Base-by-base conservation (phyloP, 208 protist genomes). In the Strigomonas galati region DNA sequence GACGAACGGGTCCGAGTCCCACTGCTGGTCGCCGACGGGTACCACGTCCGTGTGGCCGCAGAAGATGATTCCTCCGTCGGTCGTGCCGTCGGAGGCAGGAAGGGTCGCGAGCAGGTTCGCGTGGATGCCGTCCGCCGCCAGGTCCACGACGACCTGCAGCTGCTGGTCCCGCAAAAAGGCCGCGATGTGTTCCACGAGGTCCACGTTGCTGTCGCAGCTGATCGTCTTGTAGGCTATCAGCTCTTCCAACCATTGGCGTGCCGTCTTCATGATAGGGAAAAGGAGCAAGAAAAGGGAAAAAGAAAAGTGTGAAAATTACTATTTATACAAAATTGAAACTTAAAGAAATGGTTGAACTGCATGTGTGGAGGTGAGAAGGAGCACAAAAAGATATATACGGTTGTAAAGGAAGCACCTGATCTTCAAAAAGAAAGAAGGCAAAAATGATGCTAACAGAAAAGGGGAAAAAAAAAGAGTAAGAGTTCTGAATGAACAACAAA, bases 31-130 rank as follows among this genome's bases (percentile, higher is more conserved):
- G 40, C 78, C 76, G 61, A 88, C 81, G 19, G 85, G 78, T 55
- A 92, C 85, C 44, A 92, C 81, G 58, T 92, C 81, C 7, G 74
- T 88, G 72, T 87, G 76, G 23, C 81, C 84, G 19, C 69, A 82
- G 32, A 85, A 32, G 44, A 83, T 78, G 48, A 87, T 72, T 56
- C 84, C 75, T 69, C 81, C 76, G 14, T 80, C 67, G 55, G 71
- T 77, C 46, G 66, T 59, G 60, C 81, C 82, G 44, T 74, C 71
- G 5, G 54, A 54, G 1, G 64, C 76, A 0, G 81, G 79, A 48
- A 91, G 69, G 57, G 81, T 88, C 17, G 80, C 81, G 52, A 75
- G 81, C 61, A 91, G 66, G 58, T 85, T 84, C 23, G 78, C 78
- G 46, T 91, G 72, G 19, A 62, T 78, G 43, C 26, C 48, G 37